Evolutionary conservation across 805 yeast genomes (phyloP).

Genomic region (Zygoascus flipseniorum): DNA sequence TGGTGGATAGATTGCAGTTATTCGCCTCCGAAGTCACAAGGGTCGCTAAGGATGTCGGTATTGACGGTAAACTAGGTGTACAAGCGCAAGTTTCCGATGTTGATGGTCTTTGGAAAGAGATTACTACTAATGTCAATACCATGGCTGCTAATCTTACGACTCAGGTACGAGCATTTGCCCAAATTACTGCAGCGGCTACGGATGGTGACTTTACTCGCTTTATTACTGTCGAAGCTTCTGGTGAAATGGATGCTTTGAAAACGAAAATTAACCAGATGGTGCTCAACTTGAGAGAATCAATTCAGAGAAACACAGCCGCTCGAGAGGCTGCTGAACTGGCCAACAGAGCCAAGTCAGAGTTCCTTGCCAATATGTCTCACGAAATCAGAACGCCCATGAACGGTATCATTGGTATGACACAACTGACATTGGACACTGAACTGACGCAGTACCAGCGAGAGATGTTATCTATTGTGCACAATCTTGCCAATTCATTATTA

Average conservation of each 20-base stretch:
- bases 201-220: conserved; percentile 88
- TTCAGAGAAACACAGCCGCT: conserved; percentile 86
- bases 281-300: conserved; percentile 75
- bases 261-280: conserved; percentile 71
- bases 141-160: conserved; percentile 92
- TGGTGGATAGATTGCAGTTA: conserved; percentile 85
- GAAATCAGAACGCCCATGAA: conserved; percentile 89
- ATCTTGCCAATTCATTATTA: conserved; percentile 73
- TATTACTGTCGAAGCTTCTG: conserved; percentile 84
- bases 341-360: conserved; percentile 81
- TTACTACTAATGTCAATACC: conserved; percentile 82
- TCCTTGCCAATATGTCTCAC: conserved; percentile 80
- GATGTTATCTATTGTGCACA: conserved; percentile 84
- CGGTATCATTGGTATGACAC: conserved; percentile 92
- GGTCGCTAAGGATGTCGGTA: conserved; percentile 89
- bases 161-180: conserved; percentile 89
- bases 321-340: conserved; percentile 93
- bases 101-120: conserved; percentile 87
- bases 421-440: conserved; percentile 78
- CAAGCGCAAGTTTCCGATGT: conserved; percentile 88
- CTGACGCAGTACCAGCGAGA: conserved; percentile 86
- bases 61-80: conserved; percentile 85
- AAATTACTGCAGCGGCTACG: conserved; percentile 88
- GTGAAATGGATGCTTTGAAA: conserved; percentile 67
- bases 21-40: conserved; percentile 84